Evolutionary conservation across 331 rosid species (phyloP), one percentile per base, ranked within the genome.

Genomic region (Pyracantha coccinea): DNA sequence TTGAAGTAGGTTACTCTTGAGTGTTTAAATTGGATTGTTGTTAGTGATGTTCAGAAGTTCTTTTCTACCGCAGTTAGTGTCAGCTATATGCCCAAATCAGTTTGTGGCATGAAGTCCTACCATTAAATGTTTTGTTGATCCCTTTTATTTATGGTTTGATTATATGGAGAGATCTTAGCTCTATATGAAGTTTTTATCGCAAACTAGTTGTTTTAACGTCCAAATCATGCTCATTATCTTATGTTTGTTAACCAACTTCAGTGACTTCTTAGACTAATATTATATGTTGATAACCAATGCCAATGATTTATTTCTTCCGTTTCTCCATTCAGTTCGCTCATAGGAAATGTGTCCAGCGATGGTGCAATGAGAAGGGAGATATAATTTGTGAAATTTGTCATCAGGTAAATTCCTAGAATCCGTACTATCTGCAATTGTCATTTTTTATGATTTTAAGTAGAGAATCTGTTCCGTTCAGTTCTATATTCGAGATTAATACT

Each of bases 351-450:
- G 87, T 89, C 61, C 92, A 89, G 66, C 83, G 80, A 69, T 87
- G 91, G 91, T 85, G 91, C 86, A 80, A 83, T 73, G 91, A 89
- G 86, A 87, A 89, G 82, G 86, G 90, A 64, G 89, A 87, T 77
- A 80, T 75, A n/a, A 82, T 73, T 29, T 89, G 88, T 80, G 92
- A 89, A 76, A 87, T 89, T 32, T 89, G 94, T 71, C 80, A 69
- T 76, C 85, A 85, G 87, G 91, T 87, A 82, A 79, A 29, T 74
- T 38, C 2, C 35, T 54, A 5, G 54, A 75, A 52, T 76, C 53
- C 32, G 31, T 20, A 28, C 62, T 33, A 45, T 58, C 61, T 78
- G 19, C 53, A 31, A 6, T n/a, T 10, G 19, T 66, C 45, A 5
- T 15, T 64, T 58, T 12, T 59, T 59, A 33, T 47, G 44, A 77